Evolutionary conservation across 495 filamentous ascomycete species (phyloP), one percentile per base, ranked within the genome.

Genomic region (Daldinia loculata): DNA sequence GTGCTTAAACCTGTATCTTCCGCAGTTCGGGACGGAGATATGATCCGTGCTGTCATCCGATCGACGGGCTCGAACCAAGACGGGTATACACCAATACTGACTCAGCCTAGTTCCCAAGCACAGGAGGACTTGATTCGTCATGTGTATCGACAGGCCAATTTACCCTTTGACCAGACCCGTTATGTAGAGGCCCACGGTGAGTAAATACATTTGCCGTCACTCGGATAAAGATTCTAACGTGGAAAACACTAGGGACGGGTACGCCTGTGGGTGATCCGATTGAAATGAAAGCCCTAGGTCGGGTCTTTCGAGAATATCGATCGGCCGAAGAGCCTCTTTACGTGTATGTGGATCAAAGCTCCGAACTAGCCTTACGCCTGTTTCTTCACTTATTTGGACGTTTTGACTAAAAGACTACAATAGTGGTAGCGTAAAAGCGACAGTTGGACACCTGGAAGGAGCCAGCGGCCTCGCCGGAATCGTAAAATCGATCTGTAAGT

Each of bases 41-140:
- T 81, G 6, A 87, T 91, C 38, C 80, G 88, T 12, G 86, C 83
- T 8, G 80, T 92, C 0, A 86, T 93, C 61, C 82, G 87, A 12
- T 79, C 77, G 0, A 80, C 81, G 8, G 83, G 80, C 0, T 70
- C 83, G 27, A 90, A 90, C 66, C 71, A 84, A 43, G 84, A 89
- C 70, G 86, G 86, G 34, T 78, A 81, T 39, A 76, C 75, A 0
- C 73, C 77, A 0, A 82, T 83, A 9, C 84, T 90, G 19, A 87
- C 83, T 0, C 72, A 83, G n/a, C 88, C 89, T 0, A 85, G 75
- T 57, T 55, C 66, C 0, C 67, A 76, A 1, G 82, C 83, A 0
- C 89, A 91, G 65, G 84, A 80, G 17, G 69, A 68, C 0, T 64
- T 87, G 0, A 87, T 90, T 4, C 72, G 80, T 0, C 56, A 76